phyloP scores from a whole-genome alignment of 2,329 filamentous ascomycete species.

The Dothiorella sarmentorum region DNA sequence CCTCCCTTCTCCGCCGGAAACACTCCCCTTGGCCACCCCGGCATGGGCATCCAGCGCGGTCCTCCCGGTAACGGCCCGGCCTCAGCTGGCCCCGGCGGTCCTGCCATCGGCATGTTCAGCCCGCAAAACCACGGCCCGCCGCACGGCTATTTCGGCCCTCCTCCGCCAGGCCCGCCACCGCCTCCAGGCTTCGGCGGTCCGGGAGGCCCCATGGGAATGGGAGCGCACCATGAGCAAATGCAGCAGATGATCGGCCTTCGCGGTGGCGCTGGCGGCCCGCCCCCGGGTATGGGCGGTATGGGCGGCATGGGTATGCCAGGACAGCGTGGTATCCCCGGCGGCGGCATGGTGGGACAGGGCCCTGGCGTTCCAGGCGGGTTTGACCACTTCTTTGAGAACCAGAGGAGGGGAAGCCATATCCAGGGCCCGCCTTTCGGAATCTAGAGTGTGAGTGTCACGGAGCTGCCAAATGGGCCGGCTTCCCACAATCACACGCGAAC shows the following conservation, averaged over 20 bases:
- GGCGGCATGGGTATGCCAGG: slow-evolving; percentile 2
- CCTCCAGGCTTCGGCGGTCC: slow-evolving; percentile 15
- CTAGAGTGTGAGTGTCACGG: not conserved
- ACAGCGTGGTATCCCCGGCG: no score
- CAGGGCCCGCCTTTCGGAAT: slow-evolving; percentile 10
- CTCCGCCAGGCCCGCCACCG: not conserved
- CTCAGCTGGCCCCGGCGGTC: slow-evolving; percentile 3
- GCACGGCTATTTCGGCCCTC: slow-evolving; percentile 5
- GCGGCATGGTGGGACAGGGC: not conserved
- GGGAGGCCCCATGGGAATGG: slow-evolving; percentile 17
- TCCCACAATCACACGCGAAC: no score
- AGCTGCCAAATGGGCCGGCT: no score
- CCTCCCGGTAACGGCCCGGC: slow-evolving; percentile 23
- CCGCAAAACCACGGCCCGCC: slow-evolving; percentile 5
- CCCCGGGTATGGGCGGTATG: slow-evolving; percentile 10
- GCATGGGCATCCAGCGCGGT: slow-evolving; percentile 31
- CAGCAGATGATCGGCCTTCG: slow-evolving; percentile 11
- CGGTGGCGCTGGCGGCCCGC: slow-evolving; percentile 8
- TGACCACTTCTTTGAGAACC: slow-evolving; percentile 12
- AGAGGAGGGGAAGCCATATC: slow-evolving; percentile 9
- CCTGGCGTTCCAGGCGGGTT: not conserved
- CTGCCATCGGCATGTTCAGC: slow-evolving; percentile 9
- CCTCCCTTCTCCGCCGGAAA: slow-evolving; percentile 33
- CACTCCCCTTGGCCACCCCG: slow-evolving; percentile 38
- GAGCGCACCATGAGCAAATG: slow-evolving; percentile 1